Base-by-base conservation (phyloP, 2,329 filamentous ascomycete genomes). In the Phyllosticta citriasiana region DNA sequence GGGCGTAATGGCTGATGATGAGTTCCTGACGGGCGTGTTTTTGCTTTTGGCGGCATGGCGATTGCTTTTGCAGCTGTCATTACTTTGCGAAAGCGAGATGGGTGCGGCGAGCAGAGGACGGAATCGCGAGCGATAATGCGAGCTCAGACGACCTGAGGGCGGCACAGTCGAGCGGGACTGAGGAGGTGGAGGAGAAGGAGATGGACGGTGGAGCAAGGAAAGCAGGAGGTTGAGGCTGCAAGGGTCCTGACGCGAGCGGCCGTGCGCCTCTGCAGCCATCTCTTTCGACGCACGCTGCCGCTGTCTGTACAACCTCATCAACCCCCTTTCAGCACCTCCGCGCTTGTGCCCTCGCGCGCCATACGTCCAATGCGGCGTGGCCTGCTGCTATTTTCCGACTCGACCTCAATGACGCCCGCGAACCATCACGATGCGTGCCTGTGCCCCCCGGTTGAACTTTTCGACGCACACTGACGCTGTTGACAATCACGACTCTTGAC, bases 371-470 rank as follows among this genome's bases (percentile, higher is more conserved):
- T 61, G 35, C 53, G 59, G n/a, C 54, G 22, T 12, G n/a, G 53
- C 59, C 59, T 56, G 59, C 59, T 53, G 54, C 54, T 56, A 57
- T 61, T 54, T 40, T 50, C 50, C 50, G 50, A 55, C 51, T 57
- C 60, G 47, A 57, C 50, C 54, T 50, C 53, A 30, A 57, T 57
- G 59, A 57, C 47, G 53, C 59, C 59, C 59, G 53, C 55, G 59
- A 55, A 53, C 53, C 59, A 60, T 47, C 51, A 54, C 60, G 50
- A 61, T 53, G 60, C 60, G 60, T 61, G 59, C 50, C 55, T 61
- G 59, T 61, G 33, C 55, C 54, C 57, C 59, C 30, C 14, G 55
- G 22, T 53, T 35, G 57, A 53, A 33, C 50, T 53, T 59, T 51
- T n/a, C 51, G 53, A 53, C 54, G 58, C 54, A 53, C 51, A 24